Evolutionary conservation across 2,329 filamentous ascomycete genomes (phyloP).

Genomic region (Ophiosphaerella narmari): DNA sequence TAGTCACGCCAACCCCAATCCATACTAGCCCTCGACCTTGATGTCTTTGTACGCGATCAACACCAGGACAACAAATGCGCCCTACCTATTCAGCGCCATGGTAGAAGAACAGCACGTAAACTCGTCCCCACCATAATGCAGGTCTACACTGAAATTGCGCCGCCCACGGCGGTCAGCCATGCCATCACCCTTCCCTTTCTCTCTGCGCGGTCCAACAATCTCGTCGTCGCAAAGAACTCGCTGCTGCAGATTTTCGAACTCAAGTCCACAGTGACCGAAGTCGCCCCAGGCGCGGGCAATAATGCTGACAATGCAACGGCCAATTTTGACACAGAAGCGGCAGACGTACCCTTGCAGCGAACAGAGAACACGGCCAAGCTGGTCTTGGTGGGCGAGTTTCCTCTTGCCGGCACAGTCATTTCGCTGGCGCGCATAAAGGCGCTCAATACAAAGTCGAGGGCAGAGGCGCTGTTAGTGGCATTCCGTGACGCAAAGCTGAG

Average conservation of each 20-base stretch:
- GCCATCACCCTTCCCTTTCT: slow-evolving; percentile 79
- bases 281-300: slow-evolving; percentile 49
- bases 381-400: slow-evolving; percentile 81
- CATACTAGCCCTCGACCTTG: slow-evolving; percentile 1
- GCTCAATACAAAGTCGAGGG: slow-evolving; percentile 73
- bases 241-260: slow-evolving; percentile 88
- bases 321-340: slow-evolving; percentile 57
- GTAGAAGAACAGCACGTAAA: slow-evolving; percentile 10
- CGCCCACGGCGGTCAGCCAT: slow-evolving; percentile 92
- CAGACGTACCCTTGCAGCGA: slow-evolving; percentile 55
- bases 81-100: slow-evolving; percentile 16
- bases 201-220: slow-evolving; percentile 75
- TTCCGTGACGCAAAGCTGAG: slow-evolving; percentile 92
- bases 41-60: slow-evolving; percentile 28
- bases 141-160: slow-evolving; percentile 94
- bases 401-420: slow-evolving; percentile 81
- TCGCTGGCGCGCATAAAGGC: slow-evolving; percentile 79
- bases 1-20: not conserved
- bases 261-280: slow-evolving; percentile 68
- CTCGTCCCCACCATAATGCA: slow-evolving; percentile 66
- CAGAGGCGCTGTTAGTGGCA: slow-evolving; percentile 80
- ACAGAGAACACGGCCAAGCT: slow-evolving; percentile 75
- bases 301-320: slow-evolving; percentile 43
- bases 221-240: slow-evolving; percentile 90
- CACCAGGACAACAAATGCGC: slow-evolving; percentile 11